Evolutionary conservation across 169 alveolate species (phyloP).

Genomic region (Cryptosporidium xiaoi): DNA sequence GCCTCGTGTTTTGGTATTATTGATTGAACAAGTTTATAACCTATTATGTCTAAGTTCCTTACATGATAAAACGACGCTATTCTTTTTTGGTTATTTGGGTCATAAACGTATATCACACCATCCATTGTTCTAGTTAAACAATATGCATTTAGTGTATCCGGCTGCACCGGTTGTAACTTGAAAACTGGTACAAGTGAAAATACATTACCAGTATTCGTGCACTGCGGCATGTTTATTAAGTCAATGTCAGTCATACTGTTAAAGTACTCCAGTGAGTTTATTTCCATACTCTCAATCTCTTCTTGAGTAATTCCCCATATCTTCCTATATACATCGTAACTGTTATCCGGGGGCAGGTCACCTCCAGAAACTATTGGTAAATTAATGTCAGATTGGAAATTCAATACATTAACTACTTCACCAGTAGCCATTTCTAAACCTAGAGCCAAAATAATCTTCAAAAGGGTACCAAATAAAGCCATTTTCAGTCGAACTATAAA

Average conservation of each 20-base stretch:
- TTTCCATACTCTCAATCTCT: constrained; percentile 38
- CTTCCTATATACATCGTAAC: constrained; percentile 62
- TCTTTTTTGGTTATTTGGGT: constrained; percentile 15
- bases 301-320: constrained; percentile 51
- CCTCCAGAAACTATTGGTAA: constrained; percentile 68
- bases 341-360: constrained; percentile 58
- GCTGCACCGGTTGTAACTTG: constrained; percentile 15
- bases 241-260: constrained; percentile 38
- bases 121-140: constrained; percentile 56
- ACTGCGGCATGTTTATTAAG: constrained; percentile 31
- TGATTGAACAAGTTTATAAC: constrained; percentile 69
- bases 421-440: neutral
- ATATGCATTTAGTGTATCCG: neutral
- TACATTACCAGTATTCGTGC: constrained; percentile 22
- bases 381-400: constrained; percentile 53
- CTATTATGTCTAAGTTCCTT: constrained; percentile 59
- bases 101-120: constrained; percentile 61
- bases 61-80: constrained; percentile 68
- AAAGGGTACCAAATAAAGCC: too few relatives aligned
- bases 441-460: neutral
- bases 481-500: too few relatives aligned
- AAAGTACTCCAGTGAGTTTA: constrained; percentile 31
- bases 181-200: constrained; percentile 29
- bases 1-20: constrained; percentile 61
- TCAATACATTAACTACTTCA: constrained; percentile 37